A percentile compares a stretch with the other conserved stretches of the same genome.
phyloP scores from a whole-genome alignment of 2,329 filamentous ascomycete genomes.

The Aspergillus aculeatus region DNA sequence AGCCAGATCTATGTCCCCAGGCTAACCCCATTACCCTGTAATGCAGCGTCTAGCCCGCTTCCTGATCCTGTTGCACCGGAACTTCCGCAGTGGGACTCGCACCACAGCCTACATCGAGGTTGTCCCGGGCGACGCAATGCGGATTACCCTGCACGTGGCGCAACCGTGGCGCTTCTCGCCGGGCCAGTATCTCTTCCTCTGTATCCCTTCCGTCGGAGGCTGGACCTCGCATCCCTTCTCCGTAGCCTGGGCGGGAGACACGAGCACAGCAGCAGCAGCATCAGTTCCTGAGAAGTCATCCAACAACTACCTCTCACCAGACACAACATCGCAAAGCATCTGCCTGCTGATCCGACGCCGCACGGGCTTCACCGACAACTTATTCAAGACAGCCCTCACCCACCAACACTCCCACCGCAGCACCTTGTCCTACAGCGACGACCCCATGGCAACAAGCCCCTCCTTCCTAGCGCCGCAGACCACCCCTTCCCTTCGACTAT shows the following conservation, averaged over 20 bases:
- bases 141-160: constrained; percentile 67
- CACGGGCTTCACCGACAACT: constrained; percentile 78
- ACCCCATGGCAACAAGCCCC: neutral
- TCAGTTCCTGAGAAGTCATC: constrained; percentile 23
- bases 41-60: constrained; percentile 58
- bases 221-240: constrained; percentile 79
- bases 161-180: constrained; percentile 64
- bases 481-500: neutral
- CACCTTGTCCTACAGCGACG: neutral
- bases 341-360: constrained; percentile 83
- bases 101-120: constrained; percentile 66
- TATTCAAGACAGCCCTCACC: constrained; percentile 64
- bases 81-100: constrained; percentile 54
- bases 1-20: neutral
- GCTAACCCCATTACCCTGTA: neutral
- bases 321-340: constrained; percentile 52
- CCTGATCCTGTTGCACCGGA: constrained; percentile 62
- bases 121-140: constrained; percentile 66
- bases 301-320: constrained; percentile 22
- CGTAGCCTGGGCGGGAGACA: constrained; percentile 64
- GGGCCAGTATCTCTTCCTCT: constrained; percentile 71
- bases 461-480: neutral
- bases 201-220: constrained; percentile 62
- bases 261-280: too few relatives aligned
- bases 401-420: neutral